Base-by-base conservation (phyloP, 768 basidiomycete genomes). In the Crucibulum laeve region DNA sequence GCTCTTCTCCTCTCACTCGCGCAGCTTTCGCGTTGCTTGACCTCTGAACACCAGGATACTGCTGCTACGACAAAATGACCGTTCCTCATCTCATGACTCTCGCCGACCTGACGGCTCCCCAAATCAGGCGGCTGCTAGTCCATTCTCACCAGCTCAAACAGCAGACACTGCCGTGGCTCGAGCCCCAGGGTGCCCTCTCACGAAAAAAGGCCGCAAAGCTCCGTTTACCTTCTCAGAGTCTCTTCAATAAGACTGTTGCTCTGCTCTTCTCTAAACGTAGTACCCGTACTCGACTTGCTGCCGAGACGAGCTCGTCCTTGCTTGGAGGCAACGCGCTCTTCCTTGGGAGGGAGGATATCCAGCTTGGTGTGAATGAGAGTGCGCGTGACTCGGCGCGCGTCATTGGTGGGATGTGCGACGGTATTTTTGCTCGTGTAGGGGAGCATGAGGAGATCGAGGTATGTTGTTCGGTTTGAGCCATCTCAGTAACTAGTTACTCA, bases 401-500 rank as follows among this genome's bases (percentile, higher is more conserved):
- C 7, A 80, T 98, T 48, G 87, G 90, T 2, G 88, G 90, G 3
- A 96, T 98, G 94, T 89, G 86, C 45, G 84, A 97, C 63, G 96
- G 94, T 11, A 90, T 98, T 43, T 95, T 98, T 68, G 95, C 96
- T 19, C 85, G 96, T 36, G 94, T 99, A 3, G 92, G 91, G 3
- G 86, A 79, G 22, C 96, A 99, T 63, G 72, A 74, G 1, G 96
- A 99, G 60, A 85, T 98, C 38, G 94, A 95, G 78, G 93, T 90
- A 42, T 34, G 76, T 60, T 3, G 21, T 15, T 36, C 23, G 22
- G 5, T 21, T 19, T 19, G 10, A n/a, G 21, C 41, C n/a, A 8
- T 30, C n/a, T 30, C n/a, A n/a, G 8, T 8, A 8, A 30, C 8
- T 8, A 30, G 28, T 8, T 8, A n/a, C n/a, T 30, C 28, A 30